Base-by-base conservation (phyloP, 768 basidiomycete species). In the Jaapia argillacea region DNA sequence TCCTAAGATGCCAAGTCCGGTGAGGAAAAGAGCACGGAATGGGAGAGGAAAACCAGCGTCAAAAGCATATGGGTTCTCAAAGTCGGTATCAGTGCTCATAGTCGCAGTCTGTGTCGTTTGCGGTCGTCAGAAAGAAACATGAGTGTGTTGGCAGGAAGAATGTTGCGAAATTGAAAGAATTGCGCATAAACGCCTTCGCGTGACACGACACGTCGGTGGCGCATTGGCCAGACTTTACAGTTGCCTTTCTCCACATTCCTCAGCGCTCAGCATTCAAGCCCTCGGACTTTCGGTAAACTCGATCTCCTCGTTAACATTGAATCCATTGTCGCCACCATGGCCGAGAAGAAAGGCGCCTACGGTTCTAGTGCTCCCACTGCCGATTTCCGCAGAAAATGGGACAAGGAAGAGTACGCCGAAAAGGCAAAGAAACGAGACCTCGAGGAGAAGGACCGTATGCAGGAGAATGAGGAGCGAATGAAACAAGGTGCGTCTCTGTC, bases 321-420 rank as follows among this genome's bases (percentile, higher is more conserved):
- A n/a, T n/a, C n/a, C n/a, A n/a, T n/a, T n/a, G n/a, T n/a, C n/a
- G n/a, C n/a, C n/a, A n/a, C 28, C 16, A 33, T 33, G 28, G 28
- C 28, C 10, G 28, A 33, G 16, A 33, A 33, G 28, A 16, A 10
- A 10, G 28, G 28, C 16, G 28, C 28, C 16, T 33, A 33, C 16
- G 28, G 28, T 16, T 10, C 28, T 10, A 16, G 10, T 16, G 28
- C 28, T 33, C 10, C 28, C 10, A 33, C 28, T 61, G 85, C 83
- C 6, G 82, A 85, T 60, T 85, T 86, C 52, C 66, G 91, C 39
- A 84, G 83, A 64, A 89, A 82, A 71, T 98, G 93, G 92, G 86
- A 96, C 69, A 90, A 91, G 65, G 82, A 92, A 58, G 88, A 87
- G 58, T 89, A 83, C 64, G 76, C 82, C 12, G 86, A 90, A 58